These are phyloP conservation scores for Penicillium sp. DNA, from an alignment of 2,329 filamentous ascomycete genomes.

Conservation along the genomic window DNA sequence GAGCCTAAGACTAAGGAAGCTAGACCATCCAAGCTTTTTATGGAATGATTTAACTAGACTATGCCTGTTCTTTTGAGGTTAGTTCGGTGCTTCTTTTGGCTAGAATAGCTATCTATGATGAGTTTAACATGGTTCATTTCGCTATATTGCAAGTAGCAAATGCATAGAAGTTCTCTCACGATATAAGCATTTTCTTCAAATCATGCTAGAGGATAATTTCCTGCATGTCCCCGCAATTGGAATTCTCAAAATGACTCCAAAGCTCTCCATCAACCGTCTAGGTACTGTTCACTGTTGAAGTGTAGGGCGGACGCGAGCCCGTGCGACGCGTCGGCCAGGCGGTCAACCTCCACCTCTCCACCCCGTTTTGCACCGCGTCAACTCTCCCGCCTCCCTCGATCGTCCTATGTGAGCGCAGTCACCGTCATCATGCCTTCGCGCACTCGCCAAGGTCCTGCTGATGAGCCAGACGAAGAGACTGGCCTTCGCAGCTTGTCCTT, in stretches of 20 bases:
- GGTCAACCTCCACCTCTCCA: conserved; percentile 26
- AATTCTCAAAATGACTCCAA: neutral
- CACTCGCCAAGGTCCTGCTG: conserved; percentile 42
- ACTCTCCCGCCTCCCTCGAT: conserved; percentile 19
- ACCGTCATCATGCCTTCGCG: conserved; percentile 45
- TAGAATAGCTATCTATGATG: too few species aligned
- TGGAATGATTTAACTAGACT: too few species aligned
- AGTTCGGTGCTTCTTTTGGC: too few species aligned
- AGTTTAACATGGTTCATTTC: too few species aligned
- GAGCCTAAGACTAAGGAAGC: too few species aligned
- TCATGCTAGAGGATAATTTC: neutral
- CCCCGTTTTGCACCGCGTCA: conserved; percentile 21
- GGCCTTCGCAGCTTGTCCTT: conserved; percentile 64
- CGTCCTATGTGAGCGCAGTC: conserved; percentile 23
- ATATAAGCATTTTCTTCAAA: too few species aligned
- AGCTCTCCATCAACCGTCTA: neutral
- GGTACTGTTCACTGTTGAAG: neutral
- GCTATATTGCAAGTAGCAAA: too few species aligned
- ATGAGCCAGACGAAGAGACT: conserved; percentile 40
- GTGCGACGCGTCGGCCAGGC: conserved; percentile 28
- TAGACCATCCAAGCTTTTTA: too few species aligned
- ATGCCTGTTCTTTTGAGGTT: too few species aligned
- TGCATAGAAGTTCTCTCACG: too few species aligned
- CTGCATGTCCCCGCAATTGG: neutral
- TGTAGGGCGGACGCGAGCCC: conserved; percentile 20